Evolutionary conservation across 73 alveolate species (phyloP), one percentile per base, ranked within the genome.

Genomic region (Blepharisma japonicum): DNA sequence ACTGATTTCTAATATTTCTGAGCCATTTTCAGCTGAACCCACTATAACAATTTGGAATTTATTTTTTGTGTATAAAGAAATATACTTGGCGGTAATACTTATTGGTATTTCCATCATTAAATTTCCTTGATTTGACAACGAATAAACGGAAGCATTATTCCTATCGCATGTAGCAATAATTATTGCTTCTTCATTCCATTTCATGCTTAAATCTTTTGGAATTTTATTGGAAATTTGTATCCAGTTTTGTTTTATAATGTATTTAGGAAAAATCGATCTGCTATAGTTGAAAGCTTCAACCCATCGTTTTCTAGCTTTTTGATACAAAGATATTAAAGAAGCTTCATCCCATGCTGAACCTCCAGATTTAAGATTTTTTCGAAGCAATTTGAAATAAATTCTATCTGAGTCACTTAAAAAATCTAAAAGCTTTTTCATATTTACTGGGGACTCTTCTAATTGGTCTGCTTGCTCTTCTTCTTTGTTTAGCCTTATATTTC

Each of bases 391-490:
- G 23, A 61, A 61, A 25, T 61, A 61, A n/a, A 61, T 8, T 14
- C 47, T 18, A 20, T 14, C n/a, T 9, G 38, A 11, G 74, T 61
- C 23, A 14, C 23, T 14, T 18, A 61, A 61, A 25, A 14, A 61
- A 25, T 18, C 23, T 25, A 61, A 14, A 2, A 61, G 23, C 47
- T 61, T n/a, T 25, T 61, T 61, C 47, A 61, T 8, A 25, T 61
- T 25, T 9, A 61, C 74, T 0, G 38, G 50, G 4, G 47, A 61
- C 23, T 61, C 74, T 61, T 61, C 74, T 9, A 39, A 39, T 2
- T n/a, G 47, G 14, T 61, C 74, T 9, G 74, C 74, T 61, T 61
- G 74, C 23, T 61, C 74, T 20, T 61, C 74, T 61, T 61, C 74
- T 61, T 61, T 61, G 2, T 14, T 39, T 25, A 61, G 74, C 23